phyloP scores from a whole-genome alignment of 306 rosid species.

The Inga laurina region DNA sequence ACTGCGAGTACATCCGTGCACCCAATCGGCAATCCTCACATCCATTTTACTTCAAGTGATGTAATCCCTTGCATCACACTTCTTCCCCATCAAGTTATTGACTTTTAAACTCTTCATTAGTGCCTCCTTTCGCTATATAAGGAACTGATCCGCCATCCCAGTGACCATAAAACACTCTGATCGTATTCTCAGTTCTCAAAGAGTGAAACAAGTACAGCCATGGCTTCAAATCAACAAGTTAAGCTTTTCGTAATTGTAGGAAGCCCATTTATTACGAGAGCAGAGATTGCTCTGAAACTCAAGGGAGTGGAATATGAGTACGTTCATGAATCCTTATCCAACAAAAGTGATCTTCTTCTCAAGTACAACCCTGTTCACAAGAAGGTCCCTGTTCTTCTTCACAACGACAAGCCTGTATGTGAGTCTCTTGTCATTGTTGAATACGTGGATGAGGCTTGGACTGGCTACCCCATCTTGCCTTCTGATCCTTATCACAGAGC shows the following conservation, averaged over 20 bases:
- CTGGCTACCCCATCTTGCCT: conserved; percentile 18
- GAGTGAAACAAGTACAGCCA: not conserved
- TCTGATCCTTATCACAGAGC: conserved; percentile 18
- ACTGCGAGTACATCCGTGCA: too few species aligned
- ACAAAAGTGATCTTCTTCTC: conserved; percentile 47
- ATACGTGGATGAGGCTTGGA: conserved; percentile 50
- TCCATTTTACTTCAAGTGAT: not conserved
- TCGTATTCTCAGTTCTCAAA: not conserved
- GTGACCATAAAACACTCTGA: not conserved
- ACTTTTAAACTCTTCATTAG: too few species aligned
- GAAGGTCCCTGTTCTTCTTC: conserved; percentile 44
- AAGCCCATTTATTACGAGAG: not conserved
- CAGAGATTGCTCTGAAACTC: conserved; percentile 46
- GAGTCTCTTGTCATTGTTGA: conserved; percentile 52
- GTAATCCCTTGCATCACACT: not conserved
- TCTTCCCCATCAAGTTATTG: not conserved
- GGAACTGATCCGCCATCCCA: not conserved
- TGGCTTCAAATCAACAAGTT: conserved; percentile 30
- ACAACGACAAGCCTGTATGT: conserved; percentile 41
- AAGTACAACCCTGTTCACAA: conserved; percentile 54
- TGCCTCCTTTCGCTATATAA: not conserved
- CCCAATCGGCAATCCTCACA: too few species aligned
- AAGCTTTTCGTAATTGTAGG: conserved; percentile 22
- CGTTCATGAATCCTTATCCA: conserved; percentile 25
- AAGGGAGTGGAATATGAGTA: conserved; percentile 47